Evolutionary conservation across 108 stramenopile species (phyloP).

Genomic region (Cyclostephanos tholiformis): DNA sequence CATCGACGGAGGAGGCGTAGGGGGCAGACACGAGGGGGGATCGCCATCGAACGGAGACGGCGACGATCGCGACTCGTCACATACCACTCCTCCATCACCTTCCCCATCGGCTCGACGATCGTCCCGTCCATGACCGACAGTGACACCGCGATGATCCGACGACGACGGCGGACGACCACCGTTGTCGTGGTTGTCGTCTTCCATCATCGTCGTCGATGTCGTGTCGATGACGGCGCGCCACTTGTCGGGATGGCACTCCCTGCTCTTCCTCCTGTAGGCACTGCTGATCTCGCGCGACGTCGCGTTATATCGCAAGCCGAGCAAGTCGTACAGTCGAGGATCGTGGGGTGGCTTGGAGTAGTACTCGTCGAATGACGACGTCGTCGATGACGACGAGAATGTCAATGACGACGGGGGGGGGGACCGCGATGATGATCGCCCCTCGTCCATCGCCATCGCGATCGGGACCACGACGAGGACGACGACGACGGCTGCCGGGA

Average conservation of each 20-base stretch:
- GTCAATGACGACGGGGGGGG: too few species aligned
- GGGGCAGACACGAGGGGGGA: too few species aligned
- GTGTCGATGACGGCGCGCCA: background rate
- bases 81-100: too few species aligned
- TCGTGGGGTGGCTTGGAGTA: slow-evolving; percentile 67
- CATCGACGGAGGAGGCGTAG: background rate
- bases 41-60: too few species aligned
- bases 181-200: background rate
- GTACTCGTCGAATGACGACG: background rate
- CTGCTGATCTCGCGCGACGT: slow-evolving; percentile 73
- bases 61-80: background rate
- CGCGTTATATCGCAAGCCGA: slow-evolving; percentile 73
- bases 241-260: slow-evolving; percentile 89
- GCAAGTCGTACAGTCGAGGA: slow-evolving; percentile 69
- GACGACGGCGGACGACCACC: too few species aligned
- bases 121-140: too few species aligned
- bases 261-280: slow-evolving; percentile 63
- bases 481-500: too few species aligned
- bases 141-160: too few species aligned
- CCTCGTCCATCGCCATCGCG: too few species aligned
- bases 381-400: background rate
- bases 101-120: too few species aligned
- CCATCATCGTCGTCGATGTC: background rate
- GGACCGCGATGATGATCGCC: too few species aligned
- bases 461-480: too few species aligned